A percentile compares a stretch with the other conserved stretches of the same genome.
phyloP scores from a whole-genome alignment of 2,329 filamentous ascomycete species.

The Stromatinia cepivora region DNA sequence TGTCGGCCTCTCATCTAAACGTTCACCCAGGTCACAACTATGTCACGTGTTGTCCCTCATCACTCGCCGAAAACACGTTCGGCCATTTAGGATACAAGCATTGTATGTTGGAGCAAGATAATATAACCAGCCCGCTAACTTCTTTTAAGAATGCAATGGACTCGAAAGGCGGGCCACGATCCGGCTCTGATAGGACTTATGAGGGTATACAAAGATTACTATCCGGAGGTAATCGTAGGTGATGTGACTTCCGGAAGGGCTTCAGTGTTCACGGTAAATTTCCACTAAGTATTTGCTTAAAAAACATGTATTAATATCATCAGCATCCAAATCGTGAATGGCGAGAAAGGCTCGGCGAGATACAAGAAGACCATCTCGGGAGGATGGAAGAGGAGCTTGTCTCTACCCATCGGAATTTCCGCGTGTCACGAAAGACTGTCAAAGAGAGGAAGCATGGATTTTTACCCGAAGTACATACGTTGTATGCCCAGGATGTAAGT shows the following conservation, averaged over 20 bases:
- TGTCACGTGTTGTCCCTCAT: constrained; percentile 79
- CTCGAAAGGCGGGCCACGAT: constrained; percentile 67
- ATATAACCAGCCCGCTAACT: constrained; percentile 12
- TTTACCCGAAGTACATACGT: constrained; percentile 72
- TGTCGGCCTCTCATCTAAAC: constrained; percentile 13
- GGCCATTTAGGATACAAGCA: constrained; percentile 77
- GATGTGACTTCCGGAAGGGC: constrained; percentile 62
- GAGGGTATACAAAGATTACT: constrained; percentile 86
- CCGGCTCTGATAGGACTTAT: constrained; percentile 72
- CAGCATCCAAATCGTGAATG: constrained; percentile 74
- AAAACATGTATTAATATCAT: constrained; percentile 27
- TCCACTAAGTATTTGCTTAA: not conserved
- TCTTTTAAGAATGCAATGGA: constrained; percentile 53
- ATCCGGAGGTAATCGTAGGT: constrained; percentile 82
- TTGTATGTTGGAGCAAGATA: constrained; percentile 51
- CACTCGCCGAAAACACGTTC: constrained; percentile 79
- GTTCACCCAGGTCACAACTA: constrained; percentile 45
- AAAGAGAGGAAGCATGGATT: constrained; percentile 50
- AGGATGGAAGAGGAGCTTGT: constrained; percentile 47
- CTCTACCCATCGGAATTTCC: constrained; percentile 56
- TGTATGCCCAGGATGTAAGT: constrained; percentile 64
- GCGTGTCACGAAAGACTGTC: constrained; percentile 57
- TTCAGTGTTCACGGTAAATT: constrained; percentile 59
- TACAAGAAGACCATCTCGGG: constrained; percentile 61
- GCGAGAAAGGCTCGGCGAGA: constrained; percentile 64